Evolutionary conservation across 495 filamentous ascomycete species (phyloP), one percentile per base, ranked within the genome.

Genomic region (Xylaria grammica): DNA sequence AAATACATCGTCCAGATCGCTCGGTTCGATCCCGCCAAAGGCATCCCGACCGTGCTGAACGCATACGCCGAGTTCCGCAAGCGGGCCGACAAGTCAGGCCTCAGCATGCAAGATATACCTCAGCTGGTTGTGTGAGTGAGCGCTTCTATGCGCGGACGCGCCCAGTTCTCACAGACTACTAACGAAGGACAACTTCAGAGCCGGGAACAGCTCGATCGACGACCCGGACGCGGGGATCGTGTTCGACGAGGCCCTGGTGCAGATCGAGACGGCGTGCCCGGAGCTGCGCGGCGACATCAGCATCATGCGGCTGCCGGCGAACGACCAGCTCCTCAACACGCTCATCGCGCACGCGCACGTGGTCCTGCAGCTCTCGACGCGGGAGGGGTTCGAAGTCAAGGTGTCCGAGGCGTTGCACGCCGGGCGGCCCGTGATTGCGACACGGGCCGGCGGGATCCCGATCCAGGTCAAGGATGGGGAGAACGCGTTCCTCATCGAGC

Each of bases 341-440:
- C 75, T 96, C n/a, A 79, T 96, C 42, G 87, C 89, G 40, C 88
- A 88, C 50, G 87, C 90, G 2, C 86, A 87, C 60, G 83, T 93
- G 22, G 89, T 86, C 0, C 81, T 94, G 40, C 92, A 96, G 74
- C 84, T 96, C 19, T 94, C 90, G 8, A 93, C 87, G 1, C 86
- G 90, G 20, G 92, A 96, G 73, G 92, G 92, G 3, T 96, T 96
- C 69, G 92, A 96, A 73, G 89, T 95, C 60, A 96, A 96, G 77
- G 92, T 96, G 17, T 93, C 90, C 0, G 92, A 96, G 74, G 92
- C 91, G 27, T 81, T 94, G 8, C 92, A 94, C 74, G 92, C 94
- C 67, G 92, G 92, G 24, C 87, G 90, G 11, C 92, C 92, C 2
- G 84, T 94, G 50, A 92, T 97, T 57, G 91, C 90, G 6, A 92